A percentile compares a stretch with the other conserved stretches of the same genome.
phyloP scores from a whole-genome alignment of 2,329 filamentous ascomycete species.

The Phyllosticta paracitricarpa region DNA sequence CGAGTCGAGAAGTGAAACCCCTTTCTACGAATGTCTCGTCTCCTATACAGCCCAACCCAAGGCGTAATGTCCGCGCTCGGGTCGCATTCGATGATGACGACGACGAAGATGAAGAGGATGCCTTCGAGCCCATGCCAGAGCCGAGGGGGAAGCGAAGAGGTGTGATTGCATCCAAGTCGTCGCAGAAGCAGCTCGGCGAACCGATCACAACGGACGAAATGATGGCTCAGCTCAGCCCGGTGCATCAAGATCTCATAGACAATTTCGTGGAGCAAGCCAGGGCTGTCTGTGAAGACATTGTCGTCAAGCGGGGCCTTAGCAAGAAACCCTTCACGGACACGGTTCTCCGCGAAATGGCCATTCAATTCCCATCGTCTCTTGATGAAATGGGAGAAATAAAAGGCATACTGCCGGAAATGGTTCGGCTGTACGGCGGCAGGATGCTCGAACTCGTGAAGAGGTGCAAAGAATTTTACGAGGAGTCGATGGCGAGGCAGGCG shows the following conservation, averaged over 20 bases:
- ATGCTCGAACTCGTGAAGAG: constrained; percentile 50
- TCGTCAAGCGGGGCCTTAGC: constrained; percentile 48
- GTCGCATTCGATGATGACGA: constrained; percentile 13
- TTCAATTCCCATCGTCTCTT: constrained; percentile 53
- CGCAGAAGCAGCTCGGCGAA: constrained; percentile 36
- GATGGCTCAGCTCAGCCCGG: constrained; percentile 44
- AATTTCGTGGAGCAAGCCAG: constrained; percentile 57
- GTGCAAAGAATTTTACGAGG: constrained; percentile 27
- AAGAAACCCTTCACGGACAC: constrained; percentile 56
- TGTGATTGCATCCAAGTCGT: not conserved
- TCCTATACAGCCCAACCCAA: constrained; percentile 42
- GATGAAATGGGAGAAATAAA: constrained; percentile 55
- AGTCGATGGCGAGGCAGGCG: constrained; percentile 28
- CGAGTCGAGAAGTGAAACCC: constrained; percentile 38
- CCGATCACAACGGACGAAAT: constrained; percentile 50
- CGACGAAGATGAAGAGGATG: constrained; percentile 29
- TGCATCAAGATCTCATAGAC: constrained; percentile 54
- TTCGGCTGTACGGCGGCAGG: constrained; percentile 49
- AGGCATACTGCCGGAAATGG: constrained; percentile 53
- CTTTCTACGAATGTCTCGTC: constrained; percentile 60
- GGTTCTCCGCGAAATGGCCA: constrained; percentile 63
- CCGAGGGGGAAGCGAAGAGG: constrained; percentile 12
- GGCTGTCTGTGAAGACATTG: constrained; percentile 49
- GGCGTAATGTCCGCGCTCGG: constrained; percentile 17
- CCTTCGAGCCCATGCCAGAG: constrained; percentile 35